Evolutionary conservation across 345 rosid genomes (phyloP).

Genomic region (Lepidium africanum): DNA sequence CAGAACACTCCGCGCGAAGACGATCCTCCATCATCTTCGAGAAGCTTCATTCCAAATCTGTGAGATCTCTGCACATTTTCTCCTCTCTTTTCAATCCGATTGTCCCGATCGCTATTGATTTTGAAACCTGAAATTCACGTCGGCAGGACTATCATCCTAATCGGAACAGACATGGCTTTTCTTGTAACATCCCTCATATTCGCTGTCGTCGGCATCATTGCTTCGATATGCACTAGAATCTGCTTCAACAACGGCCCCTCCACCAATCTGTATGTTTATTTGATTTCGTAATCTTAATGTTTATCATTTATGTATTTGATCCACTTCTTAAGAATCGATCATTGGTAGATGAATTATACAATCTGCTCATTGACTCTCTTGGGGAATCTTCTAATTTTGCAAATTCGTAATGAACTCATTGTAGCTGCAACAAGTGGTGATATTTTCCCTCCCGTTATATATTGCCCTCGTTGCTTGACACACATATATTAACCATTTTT

Average conservation of each 20-base stretch:
- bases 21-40: conserved; percentile 3
- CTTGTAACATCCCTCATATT: conserved; percentile 74
- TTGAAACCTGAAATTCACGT: not conserved
- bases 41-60: not conserved
- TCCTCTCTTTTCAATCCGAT: not conserved
- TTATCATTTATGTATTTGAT: not conserved
- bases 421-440: not conserved
- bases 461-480: not conserved
- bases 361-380: conserved; percentile 4
- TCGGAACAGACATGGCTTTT: conserved; percentile 66
- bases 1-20: conserved; percentile 1
- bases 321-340: not conserved
- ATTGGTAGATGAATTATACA: not conserved
- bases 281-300: not conserved
- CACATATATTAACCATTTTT: not conserved
- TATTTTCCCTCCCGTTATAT: not conserved
- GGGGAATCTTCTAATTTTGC: not conserved
- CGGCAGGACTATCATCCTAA: not conserved
- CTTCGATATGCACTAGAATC: conserved; percentile 71
- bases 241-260: conserved; percentile 95
- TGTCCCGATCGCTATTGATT: not conserved
- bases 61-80: not conserved
- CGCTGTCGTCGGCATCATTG: conserved; percentile 68
- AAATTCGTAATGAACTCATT: not conserved
- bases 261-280: conserved; percentile 60